Evolutionary conservation across 345 rosid species (phyloP), one percentile per base, ranked within the genome.

Genomic region (Orychophragmus violaceus): DNA sequence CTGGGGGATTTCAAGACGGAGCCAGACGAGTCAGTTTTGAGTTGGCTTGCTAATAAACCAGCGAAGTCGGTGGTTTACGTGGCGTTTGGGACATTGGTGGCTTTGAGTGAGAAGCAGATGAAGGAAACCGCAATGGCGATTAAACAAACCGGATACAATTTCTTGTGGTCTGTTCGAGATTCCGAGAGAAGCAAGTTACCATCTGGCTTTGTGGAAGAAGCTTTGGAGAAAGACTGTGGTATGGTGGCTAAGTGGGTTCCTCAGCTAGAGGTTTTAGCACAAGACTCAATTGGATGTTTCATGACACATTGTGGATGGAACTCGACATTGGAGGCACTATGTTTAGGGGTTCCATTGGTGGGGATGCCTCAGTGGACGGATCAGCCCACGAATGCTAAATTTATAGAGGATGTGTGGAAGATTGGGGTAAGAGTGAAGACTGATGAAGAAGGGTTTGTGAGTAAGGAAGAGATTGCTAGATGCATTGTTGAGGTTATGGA

Each of bases 231-330:
- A 45, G 64, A 61, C 35, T 33, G 1, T 61, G 85, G 87, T 25
- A 4, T 81, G 36, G 53, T 87, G 3, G 86, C 81, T 18, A 79
- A 51, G 4, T 84, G 93, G 93, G 62, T 82, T 55, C 70, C 75
- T 22, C 93, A 87, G 52, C 72, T 81, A n/a, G 73, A 81, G 67
- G 85, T 84, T 41, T 53, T 87, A 14, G 74, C 80, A 48, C 87
- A 84, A 9, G 62, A 28, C 8, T 74, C 90, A 6, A 59, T 82
- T 0, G 84, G 93, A 5, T 87, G 93, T 65, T 87, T 87, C 50
- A 41, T 87, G 63, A 80, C 87, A 9, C 93, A 82, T 23, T 82
- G 83, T 14, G 87, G 92, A 3, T 84, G 92, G 92, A 86, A 86
- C 77, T 86, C 92, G 5, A 84, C 85, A 2, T 37, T 87, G 0